These are phyloP conservation scores for Lactarius indigo DNA, from an alignment of 768 basidiomycete species.

Conservation along the genomic window DNA sequence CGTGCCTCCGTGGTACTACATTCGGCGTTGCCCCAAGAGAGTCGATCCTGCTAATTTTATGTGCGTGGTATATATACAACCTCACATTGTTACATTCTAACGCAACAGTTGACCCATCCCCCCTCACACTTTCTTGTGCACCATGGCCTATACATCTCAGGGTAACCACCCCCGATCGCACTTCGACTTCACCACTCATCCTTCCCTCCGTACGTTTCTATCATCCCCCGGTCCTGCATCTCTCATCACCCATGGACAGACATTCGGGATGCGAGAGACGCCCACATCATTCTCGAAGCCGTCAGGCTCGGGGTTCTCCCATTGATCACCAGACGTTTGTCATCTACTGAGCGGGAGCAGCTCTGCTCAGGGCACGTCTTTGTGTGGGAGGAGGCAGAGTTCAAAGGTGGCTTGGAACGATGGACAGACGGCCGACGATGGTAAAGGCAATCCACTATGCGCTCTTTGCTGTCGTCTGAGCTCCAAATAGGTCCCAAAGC, in stretches of 20 bases:
- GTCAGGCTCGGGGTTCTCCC: conserved; percentile 68
- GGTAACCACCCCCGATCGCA: conserved; percentile 14
- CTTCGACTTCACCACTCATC: conserved; percentile 22
- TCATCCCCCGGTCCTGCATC: not conserved
- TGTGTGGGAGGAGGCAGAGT: conserved; percentile 82
- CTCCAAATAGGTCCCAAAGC: conserved; percentile 66
- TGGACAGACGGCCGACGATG: conserved; percentile 85
- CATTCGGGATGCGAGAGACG: conserved; percentile 76
- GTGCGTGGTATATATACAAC: conserved; percentile 24
- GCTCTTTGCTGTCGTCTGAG: not conserved
- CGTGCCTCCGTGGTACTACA: conserved; percentile 17
- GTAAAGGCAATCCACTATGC: conserved; percentile 35
- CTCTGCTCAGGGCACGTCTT: conserved; percentile 72
- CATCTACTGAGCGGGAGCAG: conserved; percentile 64
- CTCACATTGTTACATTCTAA: conserved; percentile 8
- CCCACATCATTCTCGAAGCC: conserved; percentile 72
- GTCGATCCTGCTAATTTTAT: conserved; percentile 19
- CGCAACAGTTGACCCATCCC: not conserved
- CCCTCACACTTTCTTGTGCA: not conserved
- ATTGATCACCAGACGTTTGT: conserved; percentile 66
- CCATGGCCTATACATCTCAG: conserved; percentile 22
- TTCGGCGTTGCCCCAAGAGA: conserved; percentile 10
- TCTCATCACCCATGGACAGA: conserved; percentile 39
- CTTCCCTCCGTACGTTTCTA: conserved; percentile 20
- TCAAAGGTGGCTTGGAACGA: conserved; percentile 56